These are phyloP conservation scores for Ceratocystis diversiconidia DNA, from an alignment of 2,329 filamentous ascomycete species.

Conservation along the genomic window DNA sequence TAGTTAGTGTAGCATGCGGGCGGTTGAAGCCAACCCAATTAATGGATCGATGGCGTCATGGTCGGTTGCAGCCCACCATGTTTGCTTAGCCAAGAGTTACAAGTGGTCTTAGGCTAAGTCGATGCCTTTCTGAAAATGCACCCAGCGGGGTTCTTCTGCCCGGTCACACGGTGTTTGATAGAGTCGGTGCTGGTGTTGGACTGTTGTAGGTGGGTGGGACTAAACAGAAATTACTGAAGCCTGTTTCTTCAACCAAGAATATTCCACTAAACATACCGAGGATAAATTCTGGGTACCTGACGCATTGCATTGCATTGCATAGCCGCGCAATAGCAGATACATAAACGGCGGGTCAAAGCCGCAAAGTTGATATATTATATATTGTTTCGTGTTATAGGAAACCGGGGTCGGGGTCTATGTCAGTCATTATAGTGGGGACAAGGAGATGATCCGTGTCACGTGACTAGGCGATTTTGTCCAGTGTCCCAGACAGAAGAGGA, in stretches of 20 bases:
- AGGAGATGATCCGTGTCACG: too few relatives aligned
- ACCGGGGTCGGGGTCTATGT: too few relatives aligned
- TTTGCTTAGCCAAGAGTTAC: background rate
- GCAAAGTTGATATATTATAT: too few relatives aligned
- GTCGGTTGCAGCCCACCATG: background rate
- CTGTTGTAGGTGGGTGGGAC: too few relatives aligned
- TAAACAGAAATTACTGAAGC: too few relatives aligned
- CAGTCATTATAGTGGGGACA: too few relatives aligned
- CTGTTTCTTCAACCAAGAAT: background rate
- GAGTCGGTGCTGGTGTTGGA: too few relatives aligned
- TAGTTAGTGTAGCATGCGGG: too few relatives aligned
- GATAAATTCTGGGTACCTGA: background rate
- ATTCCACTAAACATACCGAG: background rate
- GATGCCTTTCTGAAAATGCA: background rate
- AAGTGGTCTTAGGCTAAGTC: background rate
- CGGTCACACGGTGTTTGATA: too few relatives aligned
- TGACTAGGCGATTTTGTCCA: background rate
- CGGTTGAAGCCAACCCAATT: background rate
- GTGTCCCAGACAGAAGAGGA: background rate
- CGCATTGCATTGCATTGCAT: background rate
- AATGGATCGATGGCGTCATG: background rate
- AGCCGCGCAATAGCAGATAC: background rate
- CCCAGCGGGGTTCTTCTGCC: background rate
- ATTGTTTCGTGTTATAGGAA: too few relatives aligned
- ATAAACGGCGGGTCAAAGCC: background rate